These are phyloP conservation scores for Syzygium oleosum DNA, from an alignment of 345 rosid species.

Conservation along the genomic window DNA sequence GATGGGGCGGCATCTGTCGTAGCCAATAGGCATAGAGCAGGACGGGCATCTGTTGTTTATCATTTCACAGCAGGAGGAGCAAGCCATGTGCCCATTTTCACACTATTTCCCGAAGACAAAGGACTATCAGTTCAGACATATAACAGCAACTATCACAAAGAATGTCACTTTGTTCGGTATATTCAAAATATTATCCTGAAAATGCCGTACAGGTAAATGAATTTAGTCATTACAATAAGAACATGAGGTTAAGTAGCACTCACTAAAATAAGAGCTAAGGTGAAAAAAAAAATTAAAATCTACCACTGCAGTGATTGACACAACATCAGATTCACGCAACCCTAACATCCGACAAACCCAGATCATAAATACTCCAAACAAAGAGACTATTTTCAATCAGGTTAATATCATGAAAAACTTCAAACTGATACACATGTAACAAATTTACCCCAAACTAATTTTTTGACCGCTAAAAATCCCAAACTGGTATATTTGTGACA, in stretches of 20 bases:
- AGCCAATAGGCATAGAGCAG: conserved; percentile 36
- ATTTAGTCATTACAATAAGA: not conserved
- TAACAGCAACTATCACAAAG: not conserved
- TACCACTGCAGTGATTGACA: not conserved
- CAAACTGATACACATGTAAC: no score
- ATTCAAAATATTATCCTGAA: not conserved
- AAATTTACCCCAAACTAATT: no score
- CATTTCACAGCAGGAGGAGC: conserved; percentile 38
- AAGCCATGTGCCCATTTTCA: conserved; percentile 57
- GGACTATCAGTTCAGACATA: no score
- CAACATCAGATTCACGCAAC: not conserved
- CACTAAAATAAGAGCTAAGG: not conserved
- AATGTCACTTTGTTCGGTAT: not conserved
- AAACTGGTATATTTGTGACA: no score
- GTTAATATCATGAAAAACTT: no score
- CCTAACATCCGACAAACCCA: not conserved
- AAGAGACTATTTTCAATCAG: not conserved
- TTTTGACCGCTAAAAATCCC: no score
- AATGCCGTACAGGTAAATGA: not conserved
- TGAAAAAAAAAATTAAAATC: no score
- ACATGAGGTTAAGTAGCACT: not conserved
- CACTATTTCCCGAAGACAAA: conserved; percentile 27
- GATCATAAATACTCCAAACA: not conserved
- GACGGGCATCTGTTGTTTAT: conserved; percentile 36
- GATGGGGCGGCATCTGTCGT: conserved; percentile 46